Evolutionary conservation across 208 protist species (phyloP).

Genomic region (Leishmania amazonensis): DNA sequence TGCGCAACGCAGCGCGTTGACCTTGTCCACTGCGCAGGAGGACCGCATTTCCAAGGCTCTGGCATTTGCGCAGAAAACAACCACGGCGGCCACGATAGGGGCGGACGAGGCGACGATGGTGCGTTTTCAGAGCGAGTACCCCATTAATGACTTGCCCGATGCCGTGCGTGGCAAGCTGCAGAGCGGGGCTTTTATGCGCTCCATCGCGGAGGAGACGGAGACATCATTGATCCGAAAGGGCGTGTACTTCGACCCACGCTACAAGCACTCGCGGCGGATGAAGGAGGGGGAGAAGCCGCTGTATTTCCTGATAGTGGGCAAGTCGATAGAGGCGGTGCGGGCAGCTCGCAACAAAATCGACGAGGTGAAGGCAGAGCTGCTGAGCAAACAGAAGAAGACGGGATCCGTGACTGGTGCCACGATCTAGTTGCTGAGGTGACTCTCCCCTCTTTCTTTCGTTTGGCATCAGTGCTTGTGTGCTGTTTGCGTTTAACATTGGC

Average conservation of each 20-base stretch:
- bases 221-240: slow-evolving; percentile 85
- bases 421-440: slow-evolving; percentile 13
- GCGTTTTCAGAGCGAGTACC: slow-evolving; percentile 83
- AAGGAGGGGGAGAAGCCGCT: slow-evolving; percentile 81
- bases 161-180: slow-evolving; percentile 70
- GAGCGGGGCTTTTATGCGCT: slow-evolving; percentile 54
- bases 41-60: slow-evolving; percentile 68
- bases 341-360: slow-evolving; percentile 64
- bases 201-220: slow-evolving; percentile 62
- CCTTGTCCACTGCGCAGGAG: slow-evolving; percentile 43
- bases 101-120: slow-evolving; percentile 38
- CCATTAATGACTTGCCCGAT: slow-evolving; percentile 83
- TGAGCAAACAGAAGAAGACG: slow-evolving; percentile 52
- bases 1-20: slow-evolving; percentile 6
- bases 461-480: neutral
- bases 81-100: slow-evolving; percentile 37
- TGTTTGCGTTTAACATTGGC: neutral
- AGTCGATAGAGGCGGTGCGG: slow-evolving; percentile 70
- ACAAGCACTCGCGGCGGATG: slow-evolving; percentile 73
- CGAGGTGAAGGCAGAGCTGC: slow-evolving; percentile 59
- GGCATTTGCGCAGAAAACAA: slow-evolving; percentile 80
- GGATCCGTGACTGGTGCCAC: slow-evolving; percentile 58
- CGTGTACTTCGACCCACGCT: slow-evolving; percentile 77
- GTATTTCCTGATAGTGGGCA: slow-evolving; percentile 80
- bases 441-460: slow-evolving; percentile 1